A percentile compares a stretch with the other conserved stretches of the same genome.
phyloP scores from a whole-genome alignment of 306 rosid genomes.

The Betula pendula region DNA sequence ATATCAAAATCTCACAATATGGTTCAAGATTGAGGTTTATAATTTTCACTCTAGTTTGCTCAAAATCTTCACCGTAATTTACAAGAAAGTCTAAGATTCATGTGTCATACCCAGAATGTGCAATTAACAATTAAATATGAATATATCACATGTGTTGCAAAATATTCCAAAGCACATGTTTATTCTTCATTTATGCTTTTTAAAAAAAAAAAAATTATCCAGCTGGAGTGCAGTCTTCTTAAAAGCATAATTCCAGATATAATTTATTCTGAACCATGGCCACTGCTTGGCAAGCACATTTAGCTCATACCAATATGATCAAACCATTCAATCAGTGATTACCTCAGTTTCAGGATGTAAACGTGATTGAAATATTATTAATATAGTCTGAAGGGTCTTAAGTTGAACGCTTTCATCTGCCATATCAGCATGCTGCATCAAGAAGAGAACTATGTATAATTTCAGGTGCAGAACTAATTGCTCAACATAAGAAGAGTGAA shows the following conservation, averaged over 20 bases:
- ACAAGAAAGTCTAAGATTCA: neutral
- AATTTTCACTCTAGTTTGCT: neutral
- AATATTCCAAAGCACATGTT: neutral
- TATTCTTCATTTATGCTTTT: neutral
- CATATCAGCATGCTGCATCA: conserved; percentile 92
- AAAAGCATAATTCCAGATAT: conserved; percentile 24
- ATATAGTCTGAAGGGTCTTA: conserved; percentile 92
- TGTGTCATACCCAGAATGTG: neutral
- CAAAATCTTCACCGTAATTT: neutral
- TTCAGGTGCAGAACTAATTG: conserved; percentile 14
- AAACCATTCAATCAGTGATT: conserved; percentile 1
- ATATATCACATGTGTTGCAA: neutral
- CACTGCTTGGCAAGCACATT: neutral
- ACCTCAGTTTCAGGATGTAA: conserved; percentile 93
- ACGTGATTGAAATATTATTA: conserved; percentile 88
- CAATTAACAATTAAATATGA: neutral
- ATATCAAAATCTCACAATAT: no score
- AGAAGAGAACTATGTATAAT: conserved; percentile 24
- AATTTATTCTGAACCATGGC: conserved; percentile 2
- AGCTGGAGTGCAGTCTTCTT: conserved; percentile 9
- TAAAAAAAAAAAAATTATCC: neutral
- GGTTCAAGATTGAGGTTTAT: neutral
- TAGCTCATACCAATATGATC: neutral
- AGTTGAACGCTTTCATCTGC: conserved; percentile 86
- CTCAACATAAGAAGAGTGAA: neutral